A percentile compares a stretch with the other conserved stretches of the same genome.
Evolutionary conservation across 2,329 filamentous ascomycete species (phyloP).

Genomic region (Nigrograna mackinnonii): DNA sequence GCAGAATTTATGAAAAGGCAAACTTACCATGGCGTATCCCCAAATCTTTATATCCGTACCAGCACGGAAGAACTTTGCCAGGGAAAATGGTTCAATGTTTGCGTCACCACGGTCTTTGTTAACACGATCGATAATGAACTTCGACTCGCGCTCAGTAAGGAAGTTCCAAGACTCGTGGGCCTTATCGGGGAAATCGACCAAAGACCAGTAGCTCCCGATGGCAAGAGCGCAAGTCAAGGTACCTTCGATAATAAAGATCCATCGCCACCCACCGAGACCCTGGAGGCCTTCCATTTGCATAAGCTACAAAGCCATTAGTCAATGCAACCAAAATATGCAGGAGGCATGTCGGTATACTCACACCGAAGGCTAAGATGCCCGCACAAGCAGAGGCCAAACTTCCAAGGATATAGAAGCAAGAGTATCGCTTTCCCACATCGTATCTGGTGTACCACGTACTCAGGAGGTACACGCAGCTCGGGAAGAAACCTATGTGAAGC

Average conservation of each 20-base stretch:
- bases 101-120: conserved; percentile 58
- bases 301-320: conserved; percentile 38
- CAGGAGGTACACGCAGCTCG: conserved; percentile 50
- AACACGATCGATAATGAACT: conserved; percentile 55
- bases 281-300: conserved; percentile 66
- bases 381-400: conserved; percentile 68
- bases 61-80: conserved; percentile 52
- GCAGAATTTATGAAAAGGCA: background rate
- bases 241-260: conserved; percentile 52
- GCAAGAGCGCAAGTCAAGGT: conserved; percentile 45
- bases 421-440: conserved; percentile 72
- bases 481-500: no score
- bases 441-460: conserved; percentile 53
- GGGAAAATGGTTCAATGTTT: conserved; percentile 50
- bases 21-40: conserved; percentile 51
- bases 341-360: conserved; percentile 33
- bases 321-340: background rate
- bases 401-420: conserved; percentile 70
- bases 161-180: conserved; percentile 48
- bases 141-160: conserved; percentile 50
- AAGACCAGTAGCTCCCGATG: conserved; percentile 44
- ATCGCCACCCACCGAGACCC: conserved; percentile 49
- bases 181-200: conserved; percentile 52
- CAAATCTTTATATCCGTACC: conserved; percentile 58
- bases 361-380: conserved; percentile 71